Percentiles rank a stretch among this genome's conserved stretches.
These are phyloP conservation scores for Fistulina hepatica DNA, from an alignment of 1,284 basidiomycete species.

Conservation along the genomic window DNA sequence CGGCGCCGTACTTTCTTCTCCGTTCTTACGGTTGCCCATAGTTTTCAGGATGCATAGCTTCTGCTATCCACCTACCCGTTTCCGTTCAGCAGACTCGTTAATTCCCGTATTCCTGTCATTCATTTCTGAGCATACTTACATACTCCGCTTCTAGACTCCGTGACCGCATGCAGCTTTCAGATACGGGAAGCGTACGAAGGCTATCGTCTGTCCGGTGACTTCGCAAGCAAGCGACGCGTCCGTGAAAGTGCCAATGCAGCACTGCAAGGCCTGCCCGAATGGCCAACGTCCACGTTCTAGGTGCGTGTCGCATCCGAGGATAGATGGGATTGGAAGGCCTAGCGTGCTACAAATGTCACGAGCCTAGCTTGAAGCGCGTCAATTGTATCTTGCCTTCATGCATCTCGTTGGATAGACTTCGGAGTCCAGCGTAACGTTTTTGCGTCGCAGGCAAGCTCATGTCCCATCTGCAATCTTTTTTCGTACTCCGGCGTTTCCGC, in stretches of 20 bases:
- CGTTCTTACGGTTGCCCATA: no score
- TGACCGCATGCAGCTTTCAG: slow-evolving; percentile 46
- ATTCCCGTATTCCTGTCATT: no score
- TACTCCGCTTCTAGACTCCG: slow-evolving; percentile 35
- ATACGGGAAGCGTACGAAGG: slow-evolving; percentile 46
- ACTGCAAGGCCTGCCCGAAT: slow-evolving; percentile 42
- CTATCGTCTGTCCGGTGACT: slow-evolving; percentile 48
- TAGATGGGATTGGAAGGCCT: no score
- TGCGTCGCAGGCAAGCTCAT: no score
- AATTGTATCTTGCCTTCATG: slow-evolving; percentile 6
- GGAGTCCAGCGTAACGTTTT: no score
- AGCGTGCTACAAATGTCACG: no score
- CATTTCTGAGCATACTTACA: no score
- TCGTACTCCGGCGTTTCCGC: no score
- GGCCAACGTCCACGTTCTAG: slow-evolving; percentile 34
- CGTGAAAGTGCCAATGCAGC: slow-evolving; percentile 53
- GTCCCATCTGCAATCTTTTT: no score
- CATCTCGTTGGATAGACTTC: slow-evolving; percentile 7
- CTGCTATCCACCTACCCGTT: neutral
- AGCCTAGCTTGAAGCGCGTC: slow-evolving; percentile 6
- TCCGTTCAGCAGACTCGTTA: slow-evolving; percentile 4
- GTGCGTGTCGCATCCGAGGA: no score
- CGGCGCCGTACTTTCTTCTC: no score
- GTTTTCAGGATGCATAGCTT: neutral
- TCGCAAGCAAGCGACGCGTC: slow-evolving; percentile 44